Base-by-base conservation (phyloP, 768 basidiomycete species). In the Cytidiella melzeri region DNA sequence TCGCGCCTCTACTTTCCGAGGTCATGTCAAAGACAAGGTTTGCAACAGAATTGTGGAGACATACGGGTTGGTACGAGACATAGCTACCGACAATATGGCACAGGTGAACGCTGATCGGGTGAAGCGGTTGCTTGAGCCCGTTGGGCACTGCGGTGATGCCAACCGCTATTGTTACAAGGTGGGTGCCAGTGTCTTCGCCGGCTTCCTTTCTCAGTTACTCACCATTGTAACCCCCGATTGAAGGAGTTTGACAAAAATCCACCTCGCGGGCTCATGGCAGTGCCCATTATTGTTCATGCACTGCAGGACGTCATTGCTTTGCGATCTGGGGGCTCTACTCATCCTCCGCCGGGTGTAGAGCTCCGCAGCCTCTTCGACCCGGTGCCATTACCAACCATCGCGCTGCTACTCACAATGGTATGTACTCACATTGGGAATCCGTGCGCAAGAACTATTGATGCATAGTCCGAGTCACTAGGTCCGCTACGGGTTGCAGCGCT, bases 361-460 rank as follows among this genome's bases (percentile, higher is more conserved):
- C 39, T 21, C 24, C 4, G 5, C 12, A 24, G 13, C 3, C 3
- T 3, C 4, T 48, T 48, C 18, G 26, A 48, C 18, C 47, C 47
- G 3, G n/a, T 48, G 21, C 34, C 19, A 2, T 5, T 48, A 3
- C 36, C 47, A 6, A n/a, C 25, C 7, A 25, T 48, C 26, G 47
- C 47, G 38, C 19, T 48, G 15, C 24, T 48, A 12, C 23, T 48
- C 12, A 48, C 47, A 24, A 23, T 21, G 10, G 47, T 48, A 26
- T 11, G 47, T 41, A 3, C 21, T n/a, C n/a, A n/a, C 18, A 11
- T 11, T 11, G 11, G 18, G 11, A 18, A 37, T 37, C 36, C 11
- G 12, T 11, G 11, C 11, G 36, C 18, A 37, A 11, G 12, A 18
- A 11, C 36, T 18, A 18, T 18, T 37, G 36, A 37, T 37, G 18